Evolutionary conservation across 768 basidiomycete species (phyloP), one percentile per base, ranked within the genome.

Genomic region (Lyophyllum atratum): DNA sequence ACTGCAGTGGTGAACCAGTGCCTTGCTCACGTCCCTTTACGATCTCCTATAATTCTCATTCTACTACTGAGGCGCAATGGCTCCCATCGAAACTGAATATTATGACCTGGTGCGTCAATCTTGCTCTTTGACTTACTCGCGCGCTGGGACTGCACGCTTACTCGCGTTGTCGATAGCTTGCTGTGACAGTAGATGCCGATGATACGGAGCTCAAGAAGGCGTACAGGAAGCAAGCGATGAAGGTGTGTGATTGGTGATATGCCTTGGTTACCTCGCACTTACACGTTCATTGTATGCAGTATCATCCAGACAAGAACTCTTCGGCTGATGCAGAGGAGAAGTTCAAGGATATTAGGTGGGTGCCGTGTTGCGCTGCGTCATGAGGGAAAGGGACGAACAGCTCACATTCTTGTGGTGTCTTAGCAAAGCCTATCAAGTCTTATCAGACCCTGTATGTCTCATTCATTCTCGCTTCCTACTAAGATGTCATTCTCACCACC

Each of bases 361-460:
- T 70, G 39, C n/a, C 50, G 11, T 50, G 14, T 25, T 49, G 21
- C 14, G 17, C 4, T 25, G 12, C 43, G 5, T 28, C 10, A 25
- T 17, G 25, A 25, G 21, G 22, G 19, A 31, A 24, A 29, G 22
- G 45, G 5, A 9, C 7, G 29, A 7, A 47, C 40, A 15, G 56
- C 25, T 14, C n/a, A 19, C 11, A 3, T 7, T 42, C 42, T 21
- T 46, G n/a, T 19, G 17, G 17, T 57, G 25, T 21, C 44, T 37
- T 62, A 93, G 93, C 70, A 95, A 96, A 84, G 96, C 96, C 51
- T 98, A 98, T 71, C 93, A 95, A 73, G 89, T 97, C 56, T 78
- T 94, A 26, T 90, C 91, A 47, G 90, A 94, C 73, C 73, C 90
- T 61, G 92, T 92, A 72, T 63, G 86, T 72, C 58, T 21, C 52